Base-by-base conservation (phyloP, 441 rosid genomes). In the Syzygium malaccense region DNA sequence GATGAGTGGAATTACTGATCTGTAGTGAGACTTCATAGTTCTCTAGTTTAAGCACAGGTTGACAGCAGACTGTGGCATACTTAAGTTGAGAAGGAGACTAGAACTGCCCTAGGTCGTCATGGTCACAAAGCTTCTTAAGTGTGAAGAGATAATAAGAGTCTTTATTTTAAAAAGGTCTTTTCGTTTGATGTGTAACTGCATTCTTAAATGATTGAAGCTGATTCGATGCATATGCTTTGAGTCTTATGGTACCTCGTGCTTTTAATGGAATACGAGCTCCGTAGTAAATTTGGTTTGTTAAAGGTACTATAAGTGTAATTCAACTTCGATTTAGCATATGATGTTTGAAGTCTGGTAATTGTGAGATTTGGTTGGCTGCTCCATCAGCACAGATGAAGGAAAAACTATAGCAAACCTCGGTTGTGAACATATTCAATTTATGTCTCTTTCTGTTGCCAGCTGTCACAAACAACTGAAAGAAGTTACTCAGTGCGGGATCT, bases 391-490 rank as follows among this genome's bases (percentile, higher is more conserved):
- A 37, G 80, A 20, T 71, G 53, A 41, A 87, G 15, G 55, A 68
- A 62, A 90, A 71, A 37, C 8, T 71, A 71, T 71, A 1, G 26
- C 49, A 88, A 87, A 62, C 53, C 54, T 85, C 37, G 86, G 86
- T 80, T 54, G 87, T 88, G 88, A 85, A 90, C 90, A 85, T 88
- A 89, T 83, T 89, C 78, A 86, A 88, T 90, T 78, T 91, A 66
- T 87, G 41, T 87, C 87, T 90, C 75, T 89, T 93, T 86, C 91
- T 86, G 89, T 92, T 88, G 86, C 90, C 96, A 97, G 99, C 90
- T 95, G 93, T 94, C 93, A 91, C 89, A 88, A 90, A 90, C 93
- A 89, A 51, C 91, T 89, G 93, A 92, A 92, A 91, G 87, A 90
- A 91, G 90, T 90, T 87, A 64, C 92, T 90, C 90, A 88, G 53